Evolutionary conservation across 345 rosid species (phyloP), one percentile per base, ranked within the genome.

Genomic region (Populus davidiana): DNA sequence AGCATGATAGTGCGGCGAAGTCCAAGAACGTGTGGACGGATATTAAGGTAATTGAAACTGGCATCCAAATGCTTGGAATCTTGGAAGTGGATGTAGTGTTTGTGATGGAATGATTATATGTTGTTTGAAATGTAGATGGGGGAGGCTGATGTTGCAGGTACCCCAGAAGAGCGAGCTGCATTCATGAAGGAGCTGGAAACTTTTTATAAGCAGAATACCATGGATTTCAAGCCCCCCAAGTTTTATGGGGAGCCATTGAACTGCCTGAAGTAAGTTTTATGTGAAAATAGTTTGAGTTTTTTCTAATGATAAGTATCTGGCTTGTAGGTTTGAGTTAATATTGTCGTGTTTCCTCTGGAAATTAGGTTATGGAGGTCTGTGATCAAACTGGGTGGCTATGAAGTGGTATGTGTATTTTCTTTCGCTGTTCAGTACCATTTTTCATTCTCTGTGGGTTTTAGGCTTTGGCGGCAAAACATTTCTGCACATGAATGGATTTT

Each of bases 291-390:
- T 54, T 78, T 83, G 74, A 69, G 52, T 63, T n/a, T n/a, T n/a
- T n/a, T 8, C 0, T 1, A 59, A 59, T 68, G 71, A 27, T 72
- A 44, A 41, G 25, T 63, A 43, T 72, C 8, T 82, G 6, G 39
- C 33, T 76, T 64, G 71, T 44, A 49, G n/a, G 72, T 67, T 39
- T 65, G 75, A 66, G 59, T 79, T 84, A 72, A 79, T 49, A 62
- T 69, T 41, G 76, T 5, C 25, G 20, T 79, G 23, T 70, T 81
- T 81, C 74, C 36, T 43, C 14, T 80, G 71, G 61, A 72, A 79
- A 77, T 83, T 81, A 94, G 98, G 90, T 86, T 94, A 63, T 94
- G 94, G 94, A 89, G 97, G 82, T 85, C 92, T 76, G 98, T 92
- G 80, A 39, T 91, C 67, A 89, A 76, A 72, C 75, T 94, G 83